Evolutionary conservation across 2,329 filamentous ascomycete species (phyloP).

Genomic region (Aspergillus novofumigatus): DNA sequence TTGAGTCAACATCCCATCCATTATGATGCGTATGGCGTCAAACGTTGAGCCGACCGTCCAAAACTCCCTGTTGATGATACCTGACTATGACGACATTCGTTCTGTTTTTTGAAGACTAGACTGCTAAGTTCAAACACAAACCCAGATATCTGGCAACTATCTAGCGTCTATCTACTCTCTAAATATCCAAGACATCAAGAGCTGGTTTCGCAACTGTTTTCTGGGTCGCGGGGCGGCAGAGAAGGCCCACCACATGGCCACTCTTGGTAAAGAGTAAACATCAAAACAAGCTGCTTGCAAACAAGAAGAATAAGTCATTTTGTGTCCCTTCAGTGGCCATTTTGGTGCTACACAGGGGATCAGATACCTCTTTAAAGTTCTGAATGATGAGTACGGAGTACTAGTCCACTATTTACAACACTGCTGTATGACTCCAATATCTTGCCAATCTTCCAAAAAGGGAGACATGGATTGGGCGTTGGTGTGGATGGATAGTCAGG

Average conservation of each 20-base stretch:
- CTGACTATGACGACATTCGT: neutral
- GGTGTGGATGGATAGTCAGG: neutral
- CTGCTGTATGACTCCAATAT: neutral
- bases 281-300: slow-evolving; percentile 11
- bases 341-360: neutral
- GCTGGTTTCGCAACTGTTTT: no score
- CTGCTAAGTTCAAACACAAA: no score
- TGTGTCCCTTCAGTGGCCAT: neutral
- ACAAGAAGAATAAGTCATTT: neutral
- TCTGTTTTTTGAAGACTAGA: neutral
- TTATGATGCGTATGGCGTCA: neutral
- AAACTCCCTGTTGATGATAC: neutral
- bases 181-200: no score
- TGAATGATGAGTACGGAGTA: neutral
- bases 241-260: neutral
- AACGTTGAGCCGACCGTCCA: no score
- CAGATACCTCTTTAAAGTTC: neutral
- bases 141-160: no score
- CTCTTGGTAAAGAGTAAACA: slow-evolving; percentile 8
- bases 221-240: slow-evolving; percentile 11
- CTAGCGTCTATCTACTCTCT: no score
- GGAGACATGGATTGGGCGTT: neutral
- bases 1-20: neutral
- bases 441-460: neutral
- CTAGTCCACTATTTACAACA: neutral